Conservation (phyloP, 768 basidiomycete genomes). For the Collybiopsis luxurians region DNA sequence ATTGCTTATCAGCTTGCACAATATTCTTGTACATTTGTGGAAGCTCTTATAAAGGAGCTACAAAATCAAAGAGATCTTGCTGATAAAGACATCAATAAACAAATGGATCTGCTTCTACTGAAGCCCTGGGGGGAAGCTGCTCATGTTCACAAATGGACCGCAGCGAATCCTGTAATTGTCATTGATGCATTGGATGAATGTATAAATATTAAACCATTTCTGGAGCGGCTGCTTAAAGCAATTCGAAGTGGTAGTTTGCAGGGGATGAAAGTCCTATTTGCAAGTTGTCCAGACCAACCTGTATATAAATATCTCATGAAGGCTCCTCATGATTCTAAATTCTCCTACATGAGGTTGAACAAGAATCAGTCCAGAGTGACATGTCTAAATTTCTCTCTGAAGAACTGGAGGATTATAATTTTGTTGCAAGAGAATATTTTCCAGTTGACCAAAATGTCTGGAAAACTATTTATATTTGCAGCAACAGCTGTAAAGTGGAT, state of each 20-base stretch:
- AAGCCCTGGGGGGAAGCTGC: not conserved
- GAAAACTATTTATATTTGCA: too few species aligned
- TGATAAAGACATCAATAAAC: too few species aligned
- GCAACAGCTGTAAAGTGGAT: too few species aligned
- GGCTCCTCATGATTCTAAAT: too few species aligned
- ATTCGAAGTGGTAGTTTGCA: too few species aligned
- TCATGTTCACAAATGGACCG: not conserved
- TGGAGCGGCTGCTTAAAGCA: too few species aligned
- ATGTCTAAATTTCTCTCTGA: too few species aligned
- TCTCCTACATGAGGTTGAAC: too few species aligned
- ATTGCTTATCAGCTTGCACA: slow-evolving; percentile 8
- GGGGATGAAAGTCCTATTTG: too few species aligned
- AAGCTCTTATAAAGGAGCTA: not conserved
- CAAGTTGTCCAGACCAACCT: too few species aligned
- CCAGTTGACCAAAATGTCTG: not conserved
- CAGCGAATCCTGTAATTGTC: slow-evolving; percentile 4
- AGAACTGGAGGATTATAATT: not conserved
- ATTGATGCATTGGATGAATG: slow-evolving; percentile 12
- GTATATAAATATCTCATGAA: too few species aligned
- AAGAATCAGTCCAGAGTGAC: too few species aligned
- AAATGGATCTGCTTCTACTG: slow-evolving; percentile 3
- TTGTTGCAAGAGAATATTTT: not conserved
- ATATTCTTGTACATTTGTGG: not conserved
- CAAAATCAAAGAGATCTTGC: not conserved
- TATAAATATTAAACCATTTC: not conserved